Conservation (phyloP, 495 filamentous ascomycete species). For the Penicillium coffeae region DNA sequence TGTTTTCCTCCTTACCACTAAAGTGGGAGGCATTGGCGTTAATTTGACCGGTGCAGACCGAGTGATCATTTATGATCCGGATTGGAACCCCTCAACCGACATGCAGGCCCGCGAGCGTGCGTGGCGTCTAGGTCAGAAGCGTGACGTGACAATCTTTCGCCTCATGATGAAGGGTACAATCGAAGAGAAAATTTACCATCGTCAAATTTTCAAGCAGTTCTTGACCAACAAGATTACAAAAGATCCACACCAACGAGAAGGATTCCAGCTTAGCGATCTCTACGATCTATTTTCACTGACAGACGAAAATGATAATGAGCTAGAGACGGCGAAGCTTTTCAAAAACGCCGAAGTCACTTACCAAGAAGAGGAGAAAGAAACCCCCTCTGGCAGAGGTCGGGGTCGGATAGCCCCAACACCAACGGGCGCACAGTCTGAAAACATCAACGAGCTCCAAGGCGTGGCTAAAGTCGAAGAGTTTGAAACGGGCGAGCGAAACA, state of each 20-base stretch:
- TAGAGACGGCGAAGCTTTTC: constrained; percentile 83
- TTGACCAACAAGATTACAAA: constrained; percentile 89
- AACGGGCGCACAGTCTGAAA: constrained; percentile 14
- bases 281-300: constrained; percentile 88
- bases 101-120: constrained; percentile 93
- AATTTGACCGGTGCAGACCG: constrained; percentile 94
- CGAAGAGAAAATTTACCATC: constrained; percentile 98
- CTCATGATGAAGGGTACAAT: constrained; percentile 97
- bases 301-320: constrained; percentile 60
- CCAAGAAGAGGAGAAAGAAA: constrained; percentile 28
- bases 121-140: constrained; percentile 92
- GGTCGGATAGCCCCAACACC: constrained; percentile 13
- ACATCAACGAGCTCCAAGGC: constrained; percentile 50
- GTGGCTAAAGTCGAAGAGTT: constrained; percentile 55
- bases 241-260: constrained; percentile 84
- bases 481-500: constrained; percentile 14
- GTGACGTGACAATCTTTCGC: constrained; percentile 88
- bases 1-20: constrained; percentile 90
- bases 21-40: constrained; percentile 88
- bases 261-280: constrained; percentile 79
- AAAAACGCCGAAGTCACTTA: constrained; percentile 72
- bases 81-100: constrained; percentile 96
- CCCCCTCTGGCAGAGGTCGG: neutral
- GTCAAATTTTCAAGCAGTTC: constrained; percentile 96
- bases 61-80: constrained; percentile 95